A percentile compares a stretch with the other conserved stretches of the same genome.
Conservation (phyloP, 352 stramenopile species). For the Phytophthora nicotianae region DNA sequence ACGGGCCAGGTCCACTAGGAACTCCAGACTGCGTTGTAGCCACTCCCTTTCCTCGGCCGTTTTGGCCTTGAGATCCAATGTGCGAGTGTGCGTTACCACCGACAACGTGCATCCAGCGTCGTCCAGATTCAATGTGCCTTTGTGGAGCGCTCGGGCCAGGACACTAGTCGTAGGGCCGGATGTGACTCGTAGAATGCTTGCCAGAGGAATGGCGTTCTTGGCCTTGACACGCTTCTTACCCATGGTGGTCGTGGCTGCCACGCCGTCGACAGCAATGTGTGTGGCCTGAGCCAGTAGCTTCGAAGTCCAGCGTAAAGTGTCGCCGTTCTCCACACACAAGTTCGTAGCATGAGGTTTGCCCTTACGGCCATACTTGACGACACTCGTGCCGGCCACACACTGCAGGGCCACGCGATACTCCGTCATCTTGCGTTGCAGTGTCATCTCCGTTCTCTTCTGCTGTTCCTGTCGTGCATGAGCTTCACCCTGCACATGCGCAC, state of each 20-base stretch:
- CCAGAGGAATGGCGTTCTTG: constrained; percentile 73
- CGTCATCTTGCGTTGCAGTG: constrained; percentile 80
- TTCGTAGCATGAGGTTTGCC: constrained; percentile 76
- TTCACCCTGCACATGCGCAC: constrained; percentile 57
- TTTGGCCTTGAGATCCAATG: constrained; percentile 77
- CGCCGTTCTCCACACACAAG: constrained; percentile 78
- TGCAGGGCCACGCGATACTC: constrained; percentile 85
- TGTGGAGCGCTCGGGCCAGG: constrained; percentile 66
- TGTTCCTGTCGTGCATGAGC: constrained; percentile 43
- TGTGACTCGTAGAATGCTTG: constrained; percentile 58
- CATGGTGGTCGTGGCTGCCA: constrained; percentile 42
- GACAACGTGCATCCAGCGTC: constrained; percentile 81
- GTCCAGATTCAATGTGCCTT: constrained; percentile 59
- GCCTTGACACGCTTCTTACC: constrained; percentile 51
- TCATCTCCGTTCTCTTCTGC: constrained; percentile 53
- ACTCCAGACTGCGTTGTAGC: constrained; percentile 74
- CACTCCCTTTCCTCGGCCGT: constrained; percentile 74
- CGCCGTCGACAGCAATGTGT: constrained; percentile 34
- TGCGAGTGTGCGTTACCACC: constrained; percentile 72
- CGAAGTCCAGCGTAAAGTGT: constrained; percentile 82
- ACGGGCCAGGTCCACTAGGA: constrained; percentile 71
- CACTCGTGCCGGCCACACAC: constrained; percentile 69
- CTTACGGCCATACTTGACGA: constrained; percentile 85
- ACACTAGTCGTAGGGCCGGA: constrained; percentile 69
- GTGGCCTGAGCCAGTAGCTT: constrained; percentile 58